phyloP scores from a whole-genome alignment of 345 rosid species.

The Sonneratia alba region DNA sequence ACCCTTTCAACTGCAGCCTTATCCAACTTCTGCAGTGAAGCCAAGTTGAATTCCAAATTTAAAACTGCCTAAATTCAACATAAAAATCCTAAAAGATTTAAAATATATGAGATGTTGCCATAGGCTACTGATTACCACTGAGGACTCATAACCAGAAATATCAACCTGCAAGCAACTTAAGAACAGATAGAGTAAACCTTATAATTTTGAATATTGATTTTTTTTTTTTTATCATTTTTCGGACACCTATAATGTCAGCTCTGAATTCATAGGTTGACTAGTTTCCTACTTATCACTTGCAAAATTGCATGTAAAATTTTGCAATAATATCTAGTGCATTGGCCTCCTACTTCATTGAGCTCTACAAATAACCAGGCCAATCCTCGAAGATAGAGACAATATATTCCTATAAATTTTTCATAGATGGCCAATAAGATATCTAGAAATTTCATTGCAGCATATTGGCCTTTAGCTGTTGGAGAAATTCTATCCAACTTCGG shows the following conservation, averaged over 20 bases:
- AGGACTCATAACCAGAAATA: not conserved
- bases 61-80: not conserved
- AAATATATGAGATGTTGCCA: not conserved
- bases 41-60: not conserved
- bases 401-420: not conserved
- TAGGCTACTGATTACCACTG: not conserved
- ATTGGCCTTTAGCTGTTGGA: not conserved
- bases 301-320: not conserved
- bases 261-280: not conserved
- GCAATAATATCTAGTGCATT: not conserved
- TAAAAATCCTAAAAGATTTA: not conserved
- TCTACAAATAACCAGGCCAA: not conserved
- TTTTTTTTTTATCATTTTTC: not conserved
- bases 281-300: not conserved
- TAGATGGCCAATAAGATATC: not conserved
- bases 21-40: constrained; percentile 52
- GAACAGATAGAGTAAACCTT: not conserved
- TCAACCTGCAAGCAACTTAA: not conserved
- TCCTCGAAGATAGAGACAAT: not conserved
- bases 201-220: not conserved
- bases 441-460: not conserved
- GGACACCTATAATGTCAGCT: not conserved
- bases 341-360: not conserved
- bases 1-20: constrained; percentile 67
- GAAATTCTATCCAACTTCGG: not conserved